Percentiles rank a stretch among this genome's conserved stretches.
Evolutionary conservation across 2,329 filamentous ascomycete species (phyloP).

Genomic region (Mariannaea sp.): DNA sequence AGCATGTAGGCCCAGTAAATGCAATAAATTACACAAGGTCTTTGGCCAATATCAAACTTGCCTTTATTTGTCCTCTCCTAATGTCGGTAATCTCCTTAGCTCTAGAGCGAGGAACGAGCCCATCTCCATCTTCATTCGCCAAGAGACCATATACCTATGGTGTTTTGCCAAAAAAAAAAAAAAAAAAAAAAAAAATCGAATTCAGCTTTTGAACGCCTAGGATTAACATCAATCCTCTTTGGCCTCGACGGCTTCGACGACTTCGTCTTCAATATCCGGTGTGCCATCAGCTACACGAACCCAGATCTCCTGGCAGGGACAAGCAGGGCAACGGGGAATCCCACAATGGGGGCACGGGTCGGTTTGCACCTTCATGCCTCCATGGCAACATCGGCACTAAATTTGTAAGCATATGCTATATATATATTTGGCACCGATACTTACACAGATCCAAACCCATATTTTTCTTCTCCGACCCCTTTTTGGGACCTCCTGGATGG

Average conservation of each 20-base stretch:
- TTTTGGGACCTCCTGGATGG: slow-evolving; percentile 3
- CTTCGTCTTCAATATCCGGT: slow-evolving; percentile 2
- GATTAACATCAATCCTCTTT: not conserved
- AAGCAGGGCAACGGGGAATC: slow-evolving; percentile 21
- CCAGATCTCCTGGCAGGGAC: slow-evolving; percentile 20
- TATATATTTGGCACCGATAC: not conserved
- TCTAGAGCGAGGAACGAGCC: not conserved
- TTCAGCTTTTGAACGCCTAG: slow-evolving; percentile 7
- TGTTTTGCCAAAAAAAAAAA: no score
- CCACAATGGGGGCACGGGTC: slow-evolving; percentile 27
- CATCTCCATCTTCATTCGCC: not conserved
- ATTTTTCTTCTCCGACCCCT: not conserved
- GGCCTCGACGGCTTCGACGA: no score
- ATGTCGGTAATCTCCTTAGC: not conserved
- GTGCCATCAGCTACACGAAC: not conserved
- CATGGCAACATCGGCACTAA: slow-evolving; percentile 26
- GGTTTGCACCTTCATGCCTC: slow-evolving; percentile 26
- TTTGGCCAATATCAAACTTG: no score
- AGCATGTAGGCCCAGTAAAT: no score
- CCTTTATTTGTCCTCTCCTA: not conserved
- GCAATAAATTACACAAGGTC: no score
- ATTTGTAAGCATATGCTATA: slow-evolving; percentile 15
- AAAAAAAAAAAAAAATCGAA: no score
- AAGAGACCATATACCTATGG: not conserved
- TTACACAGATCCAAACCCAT: slow-evolving; percentile 16